These are phyloP conservation scores for Scenedesmus sp. DNA, from an alignment of 163 green algal genomes.

Conservation along the genomic window DNA sequence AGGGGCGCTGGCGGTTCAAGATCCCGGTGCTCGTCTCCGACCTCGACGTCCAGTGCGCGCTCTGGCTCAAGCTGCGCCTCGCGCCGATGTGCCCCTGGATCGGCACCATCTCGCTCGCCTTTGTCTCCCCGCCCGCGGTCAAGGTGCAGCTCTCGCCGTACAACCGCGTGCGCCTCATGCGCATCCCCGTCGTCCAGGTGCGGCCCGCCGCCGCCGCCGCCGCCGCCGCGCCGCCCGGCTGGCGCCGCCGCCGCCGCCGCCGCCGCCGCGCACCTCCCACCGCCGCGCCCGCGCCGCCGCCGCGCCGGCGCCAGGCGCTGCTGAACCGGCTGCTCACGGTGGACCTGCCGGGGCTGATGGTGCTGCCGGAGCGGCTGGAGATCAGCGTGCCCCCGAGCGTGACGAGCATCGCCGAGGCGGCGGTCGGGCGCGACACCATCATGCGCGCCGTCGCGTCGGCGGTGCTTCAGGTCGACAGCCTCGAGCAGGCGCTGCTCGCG, in stretches of 20 bases:
- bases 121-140: slow-evolving; percentile 88
- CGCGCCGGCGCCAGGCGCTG: slow-evolving; percentile 71
- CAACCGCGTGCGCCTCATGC: slow-evolving; percentile 93
- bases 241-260: not conserved
- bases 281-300: no score
- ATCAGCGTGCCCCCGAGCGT: slow-evolving; percentile 90
- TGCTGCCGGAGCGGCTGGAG: slow-evolving; percentile 90
- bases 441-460: slow-evolving; percentile 91
- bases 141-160: slow-evolving; percentile 95
- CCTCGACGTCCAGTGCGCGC: slow-evolving; percentile 91
- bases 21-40: slow-evolving; percentile 93
- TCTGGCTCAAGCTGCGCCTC: slow-evolving; percentile 95
- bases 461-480: slow-evolving; percentile 84
- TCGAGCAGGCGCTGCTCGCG: slow-evolving; percentile 83
- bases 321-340: slow-evolving; percentile 91
- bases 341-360: slow-evolving; percentile 91
- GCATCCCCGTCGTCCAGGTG: slow-evolving; percentile 84
- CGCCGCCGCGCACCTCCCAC: no score
- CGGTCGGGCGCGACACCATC: slow-evolving; percentile 90
- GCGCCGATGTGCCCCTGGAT: slow-evolving; percentile 93
- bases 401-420: slow-evolving; percentile 90
- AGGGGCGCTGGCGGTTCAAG: slow-evolving; percentile 80
- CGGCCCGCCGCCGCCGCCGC: not conserved
- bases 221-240: not conserved
- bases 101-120: slow-evolving; percentile 88